Evolutionary conservation across 140 eudicot species (phyloP).

Genomic region (Stevia rebaudiana): DNA sequence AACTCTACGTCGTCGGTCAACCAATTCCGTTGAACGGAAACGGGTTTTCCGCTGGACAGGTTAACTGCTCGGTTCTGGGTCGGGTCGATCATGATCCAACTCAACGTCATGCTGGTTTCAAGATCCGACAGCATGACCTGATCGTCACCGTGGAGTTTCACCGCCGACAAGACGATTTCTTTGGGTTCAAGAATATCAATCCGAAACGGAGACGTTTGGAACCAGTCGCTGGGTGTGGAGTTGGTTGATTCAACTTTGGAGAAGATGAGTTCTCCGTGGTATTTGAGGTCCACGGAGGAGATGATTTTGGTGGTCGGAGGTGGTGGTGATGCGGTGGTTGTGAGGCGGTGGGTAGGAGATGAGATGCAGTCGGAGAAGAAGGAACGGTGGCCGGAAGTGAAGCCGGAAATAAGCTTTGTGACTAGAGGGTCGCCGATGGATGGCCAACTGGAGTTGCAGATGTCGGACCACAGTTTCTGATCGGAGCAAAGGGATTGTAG

Average conservation of each 20-base stretch:
- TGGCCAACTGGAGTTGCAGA: conserved; percentile 43
- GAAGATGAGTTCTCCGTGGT: conserved; percentile 23
- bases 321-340: neutral
- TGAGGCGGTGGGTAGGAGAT: conserved; percentile 22
- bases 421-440: conserved; percentile 25
- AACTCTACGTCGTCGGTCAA: conserved; percentile 43
- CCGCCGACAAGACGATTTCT: conserved; percentile 42
- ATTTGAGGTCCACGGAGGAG: conserved; percentile 63
- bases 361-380: conserved; percentile 42
- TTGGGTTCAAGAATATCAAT: conserved; percentile 54
- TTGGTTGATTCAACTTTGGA: conserved; percentile 42
- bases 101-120: conserved; percentile 33
- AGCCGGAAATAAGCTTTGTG: conserved; percentile 20
- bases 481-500: conserved; percentile 40
- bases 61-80: conserved; percentile 43
- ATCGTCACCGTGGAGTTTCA: conserved; percentile 21
- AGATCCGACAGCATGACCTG: conserved; percentile 7
- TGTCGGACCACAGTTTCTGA: conserved; percentile 42
- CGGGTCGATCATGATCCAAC: conserved; percentile 80
- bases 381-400: conserved; percentile 40
- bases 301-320: conserved; percentile 29
- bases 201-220: conserved; percentile 51
- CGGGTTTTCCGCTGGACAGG: conserved; percentile 47
- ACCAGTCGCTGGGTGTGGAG: conserved; percentile 46
- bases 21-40: conserved; percentile 62